A percentile compares a stretch with the other conserved stretches of the same genome.
Evolutionary conservation across 192 early-diverging fungal genomes (phyloP).

Genomic region (Coemansia sp.): DNA sequence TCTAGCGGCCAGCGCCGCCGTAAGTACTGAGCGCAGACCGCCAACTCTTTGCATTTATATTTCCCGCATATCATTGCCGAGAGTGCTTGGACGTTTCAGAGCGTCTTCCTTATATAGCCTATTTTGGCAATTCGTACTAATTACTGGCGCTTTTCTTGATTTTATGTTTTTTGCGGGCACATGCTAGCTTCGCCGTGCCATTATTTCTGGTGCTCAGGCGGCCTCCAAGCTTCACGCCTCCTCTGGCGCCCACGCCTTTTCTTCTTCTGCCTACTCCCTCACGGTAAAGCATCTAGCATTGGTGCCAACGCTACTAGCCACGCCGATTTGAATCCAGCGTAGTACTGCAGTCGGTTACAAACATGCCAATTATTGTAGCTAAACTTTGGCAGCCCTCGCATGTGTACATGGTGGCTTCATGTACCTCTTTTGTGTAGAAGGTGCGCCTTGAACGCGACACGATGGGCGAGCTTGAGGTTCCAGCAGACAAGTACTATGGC

Average conservation of each 20-base stretch:
- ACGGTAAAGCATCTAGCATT: conserved; percentile 30
- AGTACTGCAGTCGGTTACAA: too few species aligned
- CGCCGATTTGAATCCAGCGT: too few species aligned
- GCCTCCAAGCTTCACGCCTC: conserved; percentile 15
- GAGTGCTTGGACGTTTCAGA: too few species aligned
- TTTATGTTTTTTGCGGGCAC: background rate
- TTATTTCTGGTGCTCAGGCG: conserved; percentile 24
- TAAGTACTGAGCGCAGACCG: conserved; percentile 35
- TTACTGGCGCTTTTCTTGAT: background rate
- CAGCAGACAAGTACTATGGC: conserved; percentile 94
- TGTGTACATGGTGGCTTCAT: background rate
- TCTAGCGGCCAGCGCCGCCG: conserved; percentile 44
- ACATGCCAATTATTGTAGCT: too few species aligned
- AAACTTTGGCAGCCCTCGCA: background rate
- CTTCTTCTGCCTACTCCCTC: conserved; percentile 31
- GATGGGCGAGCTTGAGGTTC: conserved; percentile 93
- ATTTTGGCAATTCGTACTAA: background rate
- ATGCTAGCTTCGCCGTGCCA: conserved; percentile 43
- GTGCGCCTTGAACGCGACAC: conserved; percentile 76
- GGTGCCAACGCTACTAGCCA: too few species aligned
- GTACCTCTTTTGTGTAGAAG: conserved; percentile 30
- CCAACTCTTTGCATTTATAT: too few species aligned
- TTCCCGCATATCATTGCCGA: too few species aligned
- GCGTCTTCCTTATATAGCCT: too few species aligned
- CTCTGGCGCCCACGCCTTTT: conserved; percentile 39